Base-by-base conservation (phyloP, 305 asterid species). In the Rubia occidens region DNA sequence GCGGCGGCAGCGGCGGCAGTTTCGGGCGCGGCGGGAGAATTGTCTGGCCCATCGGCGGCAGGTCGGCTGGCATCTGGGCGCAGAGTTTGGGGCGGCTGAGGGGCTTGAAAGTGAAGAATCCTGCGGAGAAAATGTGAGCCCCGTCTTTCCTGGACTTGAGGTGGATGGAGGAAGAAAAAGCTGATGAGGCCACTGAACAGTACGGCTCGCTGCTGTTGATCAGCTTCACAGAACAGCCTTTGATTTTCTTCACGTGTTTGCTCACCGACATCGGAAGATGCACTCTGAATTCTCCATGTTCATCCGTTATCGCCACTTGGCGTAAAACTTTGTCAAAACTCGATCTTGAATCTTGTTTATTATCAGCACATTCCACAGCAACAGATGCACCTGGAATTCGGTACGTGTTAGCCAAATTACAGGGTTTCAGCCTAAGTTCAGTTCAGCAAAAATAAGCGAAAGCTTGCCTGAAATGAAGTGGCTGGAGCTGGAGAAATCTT, bases 91-190 rank as follows among this genome's bases (percentile, higher is more conserved):
- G 96, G 64, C 84, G 91, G 54, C 83, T 81, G 47, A 88, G 77
- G 24, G 98, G 97, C 78, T 83, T 86, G 84, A 93, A 90, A 35
- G 98, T 82, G 88, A 93, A 87, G 60, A 86, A 85, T 15, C 98
- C 98, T 2, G 98, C 96, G 1, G 97, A 90, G 77, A 87, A 90
- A 71, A 93, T 78, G 68, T 82, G 96, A 2, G 78, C 78, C 32
- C 94, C 95, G 5, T 83, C 75, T 59, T 78, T 86, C 66, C 78
- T 87, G 0, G 90, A 76, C 74, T 85, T 85, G 70, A 86, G 82
- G 71, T 74, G 81, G 32, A 90, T 62, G 6, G 70, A 70, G 24
- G 96, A 82, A 24, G 97, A 81, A 14, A 88, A 63, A 11, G 96
- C 89, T 5, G 85, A 42, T 6, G 97, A 87, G 1, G 96, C 91